Conservation (phyloP, 306 rosid genomes). For the Purshia tridentata region DNA sequence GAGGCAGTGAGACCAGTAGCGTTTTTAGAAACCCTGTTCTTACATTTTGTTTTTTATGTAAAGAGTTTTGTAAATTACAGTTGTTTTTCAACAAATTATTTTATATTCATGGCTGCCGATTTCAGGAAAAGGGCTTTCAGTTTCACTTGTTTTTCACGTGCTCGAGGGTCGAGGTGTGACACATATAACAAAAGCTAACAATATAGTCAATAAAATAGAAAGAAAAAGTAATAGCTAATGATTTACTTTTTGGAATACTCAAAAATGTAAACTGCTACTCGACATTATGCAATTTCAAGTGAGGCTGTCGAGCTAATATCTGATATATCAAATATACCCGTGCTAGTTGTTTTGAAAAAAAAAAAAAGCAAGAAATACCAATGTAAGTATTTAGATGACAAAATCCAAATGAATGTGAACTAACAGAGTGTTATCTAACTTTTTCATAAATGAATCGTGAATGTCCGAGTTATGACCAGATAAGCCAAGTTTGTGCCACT, state of each 20-base stretch:
- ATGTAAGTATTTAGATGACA: conserved; percentile 26
- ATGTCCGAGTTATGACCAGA: conserved; percentile 50
- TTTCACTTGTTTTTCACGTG: too few species aligned
- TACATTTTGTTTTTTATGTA: too few species aligned
- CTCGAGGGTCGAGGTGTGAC: too few species aligned
- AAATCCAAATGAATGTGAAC: conserved; percentile 16
- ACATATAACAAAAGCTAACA: too few species aligned
- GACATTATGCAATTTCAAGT: conserved; percentile 44
- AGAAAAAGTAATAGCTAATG: conserved; percentile 20
- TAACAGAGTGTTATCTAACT: conserved; percentile 39
- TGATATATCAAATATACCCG: conserved; percentile 25
- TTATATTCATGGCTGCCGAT: too few species aligned
- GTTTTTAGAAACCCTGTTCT: too few species aligned
- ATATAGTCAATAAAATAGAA: too few species aligned
- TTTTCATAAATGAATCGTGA: conserved; percentile 41
- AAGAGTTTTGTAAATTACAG: too few species aligned
- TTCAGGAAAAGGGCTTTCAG: too few species aligned
- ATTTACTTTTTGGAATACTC: conserved; percentile 46
- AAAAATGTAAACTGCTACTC: conserved; percentile 61
- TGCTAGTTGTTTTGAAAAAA: not conserved
- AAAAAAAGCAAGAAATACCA: not conserved
- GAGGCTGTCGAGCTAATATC: conserved; percentile 49
- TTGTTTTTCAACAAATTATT: too few species aligned
- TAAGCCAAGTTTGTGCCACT: conserved; percentile 95
- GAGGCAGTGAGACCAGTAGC: too few species aligned